A percentile compares a stretch with the other conserved stretches of the same genome.
Evolutionary conservation across 176 grass and related monocot species (phyloP).

Genomic region (Guadua angustifolia): DNA sequence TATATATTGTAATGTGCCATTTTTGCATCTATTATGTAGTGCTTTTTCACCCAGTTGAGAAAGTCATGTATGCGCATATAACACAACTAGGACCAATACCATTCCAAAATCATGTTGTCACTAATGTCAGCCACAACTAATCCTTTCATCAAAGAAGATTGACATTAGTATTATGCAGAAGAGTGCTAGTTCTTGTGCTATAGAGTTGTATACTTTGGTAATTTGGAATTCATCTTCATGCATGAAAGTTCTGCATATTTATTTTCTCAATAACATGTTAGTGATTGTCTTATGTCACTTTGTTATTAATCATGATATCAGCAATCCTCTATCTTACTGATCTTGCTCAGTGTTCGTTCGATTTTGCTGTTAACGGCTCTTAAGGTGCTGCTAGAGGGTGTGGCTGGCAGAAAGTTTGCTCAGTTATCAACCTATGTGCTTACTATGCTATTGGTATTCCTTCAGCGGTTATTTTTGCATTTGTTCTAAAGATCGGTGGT

Average conservation of each 20-base stretch:
- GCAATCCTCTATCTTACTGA: background rate
- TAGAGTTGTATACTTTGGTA: background rate
- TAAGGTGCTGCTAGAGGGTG: conserved; percentile 87
- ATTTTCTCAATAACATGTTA: background rate
- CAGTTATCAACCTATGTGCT: conserved; percentile 76
- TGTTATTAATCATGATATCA: background rate
- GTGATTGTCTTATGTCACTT: background rate
- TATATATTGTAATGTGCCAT: background rate
- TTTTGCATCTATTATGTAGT: background rate
- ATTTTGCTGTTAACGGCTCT: conserved; percentile 21
- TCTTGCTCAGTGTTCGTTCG: background rate
- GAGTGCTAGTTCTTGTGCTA: background rate
- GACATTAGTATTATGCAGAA: background rate
- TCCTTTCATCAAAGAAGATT: background rate
- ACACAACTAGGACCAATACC: background rate
- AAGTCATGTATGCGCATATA: background rate
- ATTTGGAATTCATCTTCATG: background rate
- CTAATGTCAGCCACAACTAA: background rate
- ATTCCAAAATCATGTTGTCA: background rate
- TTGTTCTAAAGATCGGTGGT: conserved; percentile 78
- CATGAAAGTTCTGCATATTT: background rate
- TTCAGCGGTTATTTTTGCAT: conserved; percentile 74
- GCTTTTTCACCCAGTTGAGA: background rate
- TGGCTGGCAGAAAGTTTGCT: conserved; percentile 88
- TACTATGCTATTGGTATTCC: conserved; percentile 84